Base-by-base conservation (phyloP, 148 eudicot species). In the Persicaria tinctoria region DNA sequence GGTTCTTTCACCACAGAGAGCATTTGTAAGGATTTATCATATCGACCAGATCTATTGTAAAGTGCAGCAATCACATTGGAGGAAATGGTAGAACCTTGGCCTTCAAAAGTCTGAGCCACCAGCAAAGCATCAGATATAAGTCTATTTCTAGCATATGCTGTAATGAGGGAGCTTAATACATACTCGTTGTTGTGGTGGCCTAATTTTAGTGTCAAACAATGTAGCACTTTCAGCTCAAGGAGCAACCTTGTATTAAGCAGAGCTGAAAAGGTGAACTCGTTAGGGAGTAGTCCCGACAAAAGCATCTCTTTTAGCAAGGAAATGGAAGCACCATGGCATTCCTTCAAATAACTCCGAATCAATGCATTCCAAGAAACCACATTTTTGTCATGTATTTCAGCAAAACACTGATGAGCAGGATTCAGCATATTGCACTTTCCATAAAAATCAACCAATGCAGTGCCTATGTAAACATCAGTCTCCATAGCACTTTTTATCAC, bases 341-440 rank as follows among this genome's bases (percentile, higher is more conserved):
- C 74, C 53, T 82, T 78, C 6, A 82, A 79, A 78, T 82, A 90
- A 45, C 86, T 87, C 12, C 70, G 73, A 73, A 90, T 79, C 79
- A 90, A 84, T 76, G 86, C 72, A 55, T 93, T 93, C 97, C 97
- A 93, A 18, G 89, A 89, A 45, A 85, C 87, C 80, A 84, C 76
- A 79, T 79, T 88, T 74, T 83, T 86, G n/a, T 84, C 81, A 60
- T 45, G 71, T 59, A 90, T 89, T 78, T 82, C 85, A 69, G 82
- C 86, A 77, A 93, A 93, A 81, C 96, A 90, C 23, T 56, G 56
- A 11, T 64, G 84, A 68, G 93, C 90, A 76, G 79, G 77, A 78
- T 69, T 83, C 76, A 87, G 16, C 68, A 74, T 66, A 46, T 80
- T 77, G 60, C 82, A 75, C 79, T 89, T 87, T 4, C 84, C 87